Percentiles rank a stretch among this genome's conserved stretches.
These are phyloP conservation scores for Mycena capillaripes DNA, from an alignment of 768 basidiomycete species.

Conservation along the genomic window DNA sequence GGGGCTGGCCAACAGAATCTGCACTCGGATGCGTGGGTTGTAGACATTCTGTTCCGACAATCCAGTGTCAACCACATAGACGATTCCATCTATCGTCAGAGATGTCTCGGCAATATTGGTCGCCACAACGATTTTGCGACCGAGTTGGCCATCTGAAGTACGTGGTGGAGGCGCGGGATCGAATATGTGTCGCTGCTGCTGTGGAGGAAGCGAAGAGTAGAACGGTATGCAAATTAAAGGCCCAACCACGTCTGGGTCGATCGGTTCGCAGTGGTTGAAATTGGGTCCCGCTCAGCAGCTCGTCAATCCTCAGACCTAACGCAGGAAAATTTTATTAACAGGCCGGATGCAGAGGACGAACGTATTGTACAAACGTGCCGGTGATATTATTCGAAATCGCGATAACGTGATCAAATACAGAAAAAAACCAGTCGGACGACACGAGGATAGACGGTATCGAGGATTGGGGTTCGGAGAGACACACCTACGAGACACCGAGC, in stretches of 20 bases:
- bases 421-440: no score
- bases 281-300: no score
- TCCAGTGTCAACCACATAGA: slow-evolving; percentile 98
- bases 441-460: no score
- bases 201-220: slow-evolving; percentile 97
- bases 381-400: no score
- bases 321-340: no score
- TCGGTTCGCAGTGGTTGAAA: no score
- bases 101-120: slow-evolving; percentile 99
- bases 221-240: slow-evolving; percentile 94
- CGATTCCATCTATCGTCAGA: slow-evolving; percentile 97
- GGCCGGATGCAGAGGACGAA: no score
- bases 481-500: no score
- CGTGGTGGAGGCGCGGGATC: slow-evolving; percentile 96
- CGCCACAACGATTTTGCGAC: slow-evolving; percentile 96
- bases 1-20: slow-evolving; percentile 96
- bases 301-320: no score
- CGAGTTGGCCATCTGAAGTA: slow-evolving; percentile 84
- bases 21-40: slow-evolving; percentile 96
- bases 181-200: slow-evolving; percentile 96
- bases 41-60: slow-evolving; percentile 99
- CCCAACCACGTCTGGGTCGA: slow-evolving; percentile 81
- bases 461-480: no score
- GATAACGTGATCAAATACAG: no score
- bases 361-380: no score